A percentile compares a stretch with the other conserved stretches of the same genome.
Evolutionary conservation across 2,329 filamentous ascomycete genomes (phyloP).

Genomic region (Hypomyces rosellus): DNA sequence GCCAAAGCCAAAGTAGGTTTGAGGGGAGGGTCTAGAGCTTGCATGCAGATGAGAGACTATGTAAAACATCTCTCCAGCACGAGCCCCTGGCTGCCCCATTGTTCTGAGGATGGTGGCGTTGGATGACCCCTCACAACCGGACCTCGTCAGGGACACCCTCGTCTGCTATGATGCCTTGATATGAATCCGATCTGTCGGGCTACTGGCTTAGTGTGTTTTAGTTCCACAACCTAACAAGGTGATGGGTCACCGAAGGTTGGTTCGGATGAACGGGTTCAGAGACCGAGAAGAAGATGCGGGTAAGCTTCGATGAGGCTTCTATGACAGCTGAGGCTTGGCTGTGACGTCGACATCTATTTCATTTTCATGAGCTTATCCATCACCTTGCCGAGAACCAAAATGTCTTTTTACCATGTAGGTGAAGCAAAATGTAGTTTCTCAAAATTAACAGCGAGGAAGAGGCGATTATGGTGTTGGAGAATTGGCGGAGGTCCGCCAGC

Average conservation of each 20-base stretch:
- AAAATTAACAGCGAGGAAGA: no score
- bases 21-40: neutral
- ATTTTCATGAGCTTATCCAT: no score
- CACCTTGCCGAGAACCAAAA: no score
- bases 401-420: no score
- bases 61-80: slow-evolving; percentile 8
- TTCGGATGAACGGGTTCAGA: neutral
- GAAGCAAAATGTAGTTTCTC: no score
- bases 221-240: no score
- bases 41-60: slow-evolving; percentile 5
- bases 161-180: slow-evolving; percentile 11
- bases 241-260: neutral
- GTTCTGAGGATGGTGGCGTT: slow-evolving; percentile 9
- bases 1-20: neutral
- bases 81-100: slow-evolving; percentile 7
- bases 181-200: slow-evolving; percentile 12
- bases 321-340: neutral
- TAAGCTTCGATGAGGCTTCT: neutral
- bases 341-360: no score
- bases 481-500: no score
- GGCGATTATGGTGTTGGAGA: no score
- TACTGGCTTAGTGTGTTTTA: slow-evolving; percentile 8
- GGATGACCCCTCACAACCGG: slow-evolving; percentile 6
- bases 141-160: slow-evolving; percentile 6
- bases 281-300: neutral